Percentiles rank a stretch among this genome's conserved stretches.
Conservation (phyloP, 257 asterid genomes). For the Hygrophila difformis region DNA sequence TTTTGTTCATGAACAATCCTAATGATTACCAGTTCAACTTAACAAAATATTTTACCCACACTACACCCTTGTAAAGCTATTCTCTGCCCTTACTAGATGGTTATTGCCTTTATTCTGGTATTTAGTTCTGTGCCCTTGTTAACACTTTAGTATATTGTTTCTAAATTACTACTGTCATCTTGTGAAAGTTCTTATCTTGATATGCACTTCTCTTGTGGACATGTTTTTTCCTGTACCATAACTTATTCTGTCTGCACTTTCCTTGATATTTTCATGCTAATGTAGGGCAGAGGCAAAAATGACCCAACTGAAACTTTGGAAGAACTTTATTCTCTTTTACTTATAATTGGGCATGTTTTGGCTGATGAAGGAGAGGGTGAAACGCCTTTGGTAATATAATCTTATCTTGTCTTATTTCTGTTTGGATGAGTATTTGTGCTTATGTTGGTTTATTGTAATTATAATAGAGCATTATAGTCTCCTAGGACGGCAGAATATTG, state of each 20-base stretch:
- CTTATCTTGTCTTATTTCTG: conserved; percentile 8
- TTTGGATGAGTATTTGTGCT: conserved; percentile 3
- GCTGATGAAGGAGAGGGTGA: conserved; percentile 97
- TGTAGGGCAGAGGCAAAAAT: conserved; percentile 73
- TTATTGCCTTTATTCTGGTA: too few species aligned
- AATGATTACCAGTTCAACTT: too few species aligned
- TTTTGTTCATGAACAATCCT: too few species aligned
- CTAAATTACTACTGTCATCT: too few species aligned
- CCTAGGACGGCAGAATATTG: too few species aligned
- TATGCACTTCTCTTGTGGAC: conserved; percentile 5
- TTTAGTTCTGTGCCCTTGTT: too few species aligned
- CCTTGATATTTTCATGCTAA: conserved; percentile 20
- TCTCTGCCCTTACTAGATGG: too few species aligned
- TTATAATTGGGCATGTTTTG: conserved; percentile 84
- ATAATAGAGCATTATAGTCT: too few species aligned
- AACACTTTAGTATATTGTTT: too few species aligned
- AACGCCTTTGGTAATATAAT: conserved; percentile 66
- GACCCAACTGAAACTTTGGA: conserved; percentile 92
- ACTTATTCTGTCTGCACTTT: conserved; percentile 14
- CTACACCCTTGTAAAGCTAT: too few species aligned
- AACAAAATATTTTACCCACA: too few species aligned
- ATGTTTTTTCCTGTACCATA: conserved; percentile 6
- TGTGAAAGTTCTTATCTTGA: conserved; percentile 6
- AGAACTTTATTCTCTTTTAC: conserved; percentile 86
- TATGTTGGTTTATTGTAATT: background rate